Evolutionary conservation across 371 early-diverging fungal genomes (phyloP).

Genomic region (Syncephalastrum sp.): DNA sequence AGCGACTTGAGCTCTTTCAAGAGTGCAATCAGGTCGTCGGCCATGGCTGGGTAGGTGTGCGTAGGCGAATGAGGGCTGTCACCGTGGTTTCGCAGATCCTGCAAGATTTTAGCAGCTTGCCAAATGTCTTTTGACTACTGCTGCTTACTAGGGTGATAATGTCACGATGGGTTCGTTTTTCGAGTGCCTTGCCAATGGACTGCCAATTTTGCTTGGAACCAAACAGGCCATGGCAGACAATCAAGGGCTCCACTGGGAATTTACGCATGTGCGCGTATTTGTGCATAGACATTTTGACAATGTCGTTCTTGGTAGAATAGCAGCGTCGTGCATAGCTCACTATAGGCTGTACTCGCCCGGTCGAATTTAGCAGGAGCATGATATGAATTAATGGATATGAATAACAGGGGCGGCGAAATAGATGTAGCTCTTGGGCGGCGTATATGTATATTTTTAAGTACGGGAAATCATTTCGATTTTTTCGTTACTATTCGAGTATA

Average conservation of each 20-base stretch:
- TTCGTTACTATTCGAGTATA: too few species aligned
- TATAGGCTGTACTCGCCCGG: too few species aligned
- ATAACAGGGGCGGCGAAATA: too few species aligned
- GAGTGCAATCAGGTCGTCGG: constrained; percentile 70
- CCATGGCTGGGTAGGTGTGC: constrained; percentile 81
- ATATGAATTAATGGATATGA: too few species aligned
- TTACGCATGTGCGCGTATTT: too few species aligned
- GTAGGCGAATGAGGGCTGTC: constrained; percentile 72
- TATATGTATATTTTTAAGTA: too few species aligned
- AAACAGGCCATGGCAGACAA: constrained; percentile 83
- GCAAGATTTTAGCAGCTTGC: background rate
- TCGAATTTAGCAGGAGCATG: too few species aligned
- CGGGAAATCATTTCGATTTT: too few species aligned
- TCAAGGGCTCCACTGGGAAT: constrained; percentile 5
- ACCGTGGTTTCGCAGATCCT: constrained; percentile 95
- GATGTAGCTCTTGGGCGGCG: too few species aligned
- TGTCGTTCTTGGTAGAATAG: too few species aligned
- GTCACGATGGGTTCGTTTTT: constrained; percentile 54
- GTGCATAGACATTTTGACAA: too few species aligned
- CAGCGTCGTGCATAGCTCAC: too few species aligned
- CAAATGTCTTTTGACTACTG: background rate
- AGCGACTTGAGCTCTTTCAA: constrained; percentile 20
- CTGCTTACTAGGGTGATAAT: constrained; percentile 61
- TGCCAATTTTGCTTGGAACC: constrained; percentile 95
- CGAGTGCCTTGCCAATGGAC: constrained; percentile 76